Evolutionary conservation across 208 protist species (phyloP), one percentile per base, ranked within the genome.

Genomic region (Entamoeba histolytica): DNA sequence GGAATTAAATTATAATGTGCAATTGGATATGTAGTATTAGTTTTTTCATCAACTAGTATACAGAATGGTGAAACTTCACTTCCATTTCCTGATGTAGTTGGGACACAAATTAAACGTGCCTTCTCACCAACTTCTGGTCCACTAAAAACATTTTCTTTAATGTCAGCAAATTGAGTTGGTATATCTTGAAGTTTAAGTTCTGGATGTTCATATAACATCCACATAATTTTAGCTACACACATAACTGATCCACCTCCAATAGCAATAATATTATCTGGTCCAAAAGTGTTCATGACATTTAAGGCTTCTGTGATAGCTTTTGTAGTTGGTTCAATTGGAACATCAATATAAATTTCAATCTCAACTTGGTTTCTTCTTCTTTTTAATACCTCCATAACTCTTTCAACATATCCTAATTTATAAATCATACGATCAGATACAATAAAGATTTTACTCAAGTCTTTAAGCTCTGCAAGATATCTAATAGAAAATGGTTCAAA

Each of bases 241-340:
- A 98, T 97, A 87, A 96, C 92, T 91, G 96, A 97, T 73, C 97
- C 97, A 73, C 97, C 97, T 92, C 97, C 97, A 92, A 97, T 95
- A 39, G 69, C 69, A 91, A 23, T 44, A 44, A 44, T 44, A 44
- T 44, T 44, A 44, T 28, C 31, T 44, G 14, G 7, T 49, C 93
- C 15, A 93, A 94, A 95, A 2, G 91, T 12, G 1, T 69, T 28
- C n/a, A 93, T 61, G 1, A 14, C 6, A 2, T 0, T 47, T 8
- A 95, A 4, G 8, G 10, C 91, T 8, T 49, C 5, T 15, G 52
- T 0, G 23, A 93, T 57, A 12, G 73, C 50, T 14, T 17, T 4
- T 2, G 91, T 91, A 19, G 92, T 44, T 28, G 69, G 69, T 12
- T 91, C 69, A 3, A 1, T 1, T 91, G 3, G 3, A 3, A 91